These are phyloP conservation scores for Moesziomyces globuligerus DNA, from an alignment of 1,284 basidiomycete species.

Conservation along the genomic window DNA sequence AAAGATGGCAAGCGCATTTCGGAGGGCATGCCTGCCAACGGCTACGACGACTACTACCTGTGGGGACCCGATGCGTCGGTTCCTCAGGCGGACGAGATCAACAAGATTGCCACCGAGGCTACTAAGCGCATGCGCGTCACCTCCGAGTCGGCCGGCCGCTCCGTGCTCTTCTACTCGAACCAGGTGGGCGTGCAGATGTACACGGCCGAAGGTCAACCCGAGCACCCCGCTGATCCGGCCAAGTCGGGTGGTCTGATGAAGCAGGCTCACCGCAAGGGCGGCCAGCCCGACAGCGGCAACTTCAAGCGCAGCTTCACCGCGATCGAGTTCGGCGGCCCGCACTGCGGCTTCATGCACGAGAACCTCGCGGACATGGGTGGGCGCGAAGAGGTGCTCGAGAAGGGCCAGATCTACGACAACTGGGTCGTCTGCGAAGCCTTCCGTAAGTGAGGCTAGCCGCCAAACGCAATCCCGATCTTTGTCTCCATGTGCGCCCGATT, in stretches of 20 bases:
- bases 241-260: constrained; percentile 42
- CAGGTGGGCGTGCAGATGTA: constrained; percentile 61
- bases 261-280: constrained; percentile 38
- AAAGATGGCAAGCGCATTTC: constrained; percentile 37
- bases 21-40: constrained; percentile 28
- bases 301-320: constrained; percentile 44
- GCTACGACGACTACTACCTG: constrained; percentile 63
- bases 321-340: constrained; percentile 62
- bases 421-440: constrained; percentile 52
- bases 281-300: constrained; percentile 33
- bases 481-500: not conserved
- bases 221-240: constrained; percentile 34
- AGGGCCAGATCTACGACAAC: constrained; percentile 51
- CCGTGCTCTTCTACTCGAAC: constrained; percentile 54
- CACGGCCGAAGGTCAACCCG: constrained; percentile 44
- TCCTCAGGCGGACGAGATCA: constrained; percentile 29
- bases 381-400: constrained; percentile 48
- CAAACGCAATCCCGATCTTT: not conserved
- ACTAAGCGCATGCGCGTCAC: constrained; percentile 36
- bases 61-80: constrained; percentile 41
- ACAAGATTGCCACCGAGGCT: constrained; percentile 26
- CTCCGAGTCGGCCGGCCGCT: constrained; percentile 38
- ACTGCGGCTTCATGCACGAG: constrained; percentile 54
- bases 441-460: constrained; percentile 8
- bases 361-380: constrained; percentile 39